Base-by-base conservation (phyloP, 1,284 basidiomycete genomes). In the Polyporus tsugae region DNA sequence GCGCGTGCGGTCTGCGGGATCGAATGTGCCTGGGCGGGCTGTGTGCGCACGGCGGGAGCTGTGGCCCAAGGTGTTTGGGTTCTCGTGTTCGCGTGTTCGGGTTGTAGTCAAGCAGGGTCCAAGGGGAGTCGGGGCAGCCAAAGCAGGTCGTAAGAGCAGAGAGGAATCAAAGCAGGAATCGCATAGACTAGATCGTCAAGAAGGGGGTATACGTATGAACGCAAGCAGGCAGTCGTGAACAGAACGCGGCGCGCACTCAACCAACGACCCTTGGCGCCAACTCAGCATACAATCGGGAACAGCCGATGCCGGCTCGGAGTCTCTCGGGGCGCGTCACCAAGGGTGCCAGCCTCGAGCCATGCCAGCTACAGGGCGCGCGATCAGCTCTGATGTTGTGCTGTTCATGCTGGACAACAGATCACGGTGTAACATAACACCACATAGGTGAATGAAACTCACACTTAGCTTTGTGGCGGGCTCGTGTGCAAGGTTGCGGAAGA, bases 1-100 rank as follows among this genome's bases (percentile, higher is more conserved):
- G 64, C 82, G 82, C 1, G 76, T 73, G 7, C 79, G 70, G 75
- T 91, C 86, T 13, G 82, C 75, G n/a, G 89, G 87, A 75, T 91
- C 81, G 74, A 91, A 90, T 0, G 76, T 79, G 46, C 84, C 85
- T 60, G 82, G 80, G 36, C 79, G 68, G 9, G 36, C 55, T 25
- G 63, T 63, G 29, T 65, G 69, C 19, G 67, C 11, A 25, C 62
- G 62, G 52, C 62, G 62, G 25, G 36, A n/a, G 22, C 22, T 10
- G n/a, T 38, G 29, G 33, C 36, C 62, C 62, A 63, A 57, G 6
- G 46, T 62, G 44, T 62, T 60, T 29, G n/a, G n/a, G n/a, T n/a
- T n/a, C n/a, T n/a, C n/a, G n/a, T n/a, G 29, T 29, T 29, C 9
- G 39, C 2, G 39, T 39, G 46, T 25, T 2, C 7, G 46, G 25